Percentiles rank a stretch among this genome's conserved stretches.
phyloP scores from a whole-genome alignment of 768 basidiomycete genomes.

The Kwoniella mangroviensis region DNA sequence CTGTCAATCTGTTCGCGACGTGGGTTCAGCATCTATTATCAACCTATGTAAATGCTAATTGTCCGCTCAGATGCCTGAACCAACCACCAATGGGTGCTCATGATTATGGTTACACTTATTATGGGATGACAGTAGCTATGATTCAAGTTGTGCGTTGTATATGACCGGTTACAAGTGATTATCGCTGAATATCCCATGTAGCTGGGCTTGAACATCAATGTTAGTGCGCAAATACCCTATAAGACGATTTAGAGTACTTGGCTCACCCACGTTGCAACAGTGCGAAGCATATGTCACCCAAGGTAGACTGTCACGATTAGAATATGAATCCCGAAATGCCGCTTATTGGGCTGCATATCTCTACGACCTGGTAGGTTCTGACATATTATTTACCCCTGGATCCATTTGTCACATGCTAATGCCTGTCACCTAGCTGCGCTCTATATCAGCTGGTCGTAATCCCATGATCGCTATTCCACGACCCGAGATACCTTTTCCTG shows the following conservation, averaged over 20 bases:
- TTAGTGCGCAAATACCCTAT: background rate
- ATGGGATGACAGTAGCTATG: conserved; percentile 5
- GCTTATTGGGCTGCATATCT: conserved; percentile 8
- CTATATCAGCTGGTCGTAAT: conserved; percentile 3
- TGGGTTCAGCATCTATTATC: background rate
- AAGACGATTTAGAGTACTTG: too few relatives aligned
- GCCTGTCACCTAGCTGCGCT: background rate
- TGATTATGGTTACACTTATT: conserved; percentile 7
- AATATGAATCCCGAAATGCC: background rate
- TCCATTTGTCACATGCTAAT: too few relatives aligned
- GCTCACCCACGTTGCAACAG: background rate
- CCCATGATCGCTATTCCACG: conserved; percentile 2
- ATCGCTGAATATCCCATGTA: background rate
- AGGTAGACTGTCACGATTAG: background rate
- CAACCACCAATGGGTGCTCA: conserved; percentile 3
- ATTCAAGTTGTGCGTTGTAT: conserved; percentile 1
- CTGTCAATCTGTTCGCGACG: conserved; percentile 10
- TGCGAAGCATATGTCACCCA: conserved; percentile 5
- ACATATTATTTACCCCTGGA: too few relatives aligned
- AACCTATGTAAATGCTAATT: background rate
- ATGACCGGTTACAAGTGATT: background rate
- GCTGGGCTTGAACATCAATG: conserved; percentile 8
- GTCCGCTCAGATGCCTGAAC: background rate
- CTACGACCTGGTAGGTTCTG: background rate
- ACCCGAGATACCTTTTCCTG: conserved; percentile 4